Evolutionary conservation across 306 rosid genomes (phyloP).

Genomic region (Vigna unguiculata): DNA sequence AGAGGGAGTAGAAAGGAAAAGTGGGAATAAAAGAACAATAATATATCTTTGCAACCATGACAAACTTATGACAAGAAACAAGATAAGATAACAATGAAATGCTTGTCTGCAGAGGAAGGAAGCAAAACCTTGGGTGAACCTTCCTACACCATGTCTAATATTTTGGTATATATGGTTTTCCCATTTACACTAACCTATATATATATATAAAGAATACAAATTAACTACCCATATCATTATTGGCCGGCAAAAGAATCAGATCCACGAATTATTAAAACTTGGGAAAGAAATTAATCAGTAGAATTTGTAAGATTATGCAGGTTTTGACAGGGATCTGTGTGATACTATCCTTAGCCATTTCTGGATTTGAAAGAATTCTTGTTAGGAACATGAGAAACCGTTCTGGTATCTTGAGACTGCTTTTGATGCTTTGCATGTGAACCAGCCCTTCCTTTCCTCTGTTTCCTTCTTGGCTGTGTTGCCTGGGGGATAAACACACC

Average conservation of each 20-base stretch:
- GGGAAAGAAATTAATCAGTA: conserved; percentile 40
- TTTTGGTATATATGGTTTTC: conserved; percentile 46
- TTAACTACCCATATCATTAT: conserved; percentile 47
- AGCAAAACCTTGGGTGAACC: conserved; percentile 57
- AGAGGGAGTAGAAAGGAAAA: conserved; percentile 20
- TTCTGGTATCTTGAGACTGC: conserved; percentile 60
- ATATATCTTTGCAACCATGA: conserved; percentile 46
- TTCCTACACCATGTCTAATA: conserved; percentile 49
- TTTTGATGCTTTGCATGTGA: conserved; percentile 65
- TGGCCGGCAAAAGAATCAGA: conserved; percentile 60
- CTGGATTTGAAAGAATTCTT: conserved; percentile 55
- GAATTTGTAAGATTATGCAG: conserved; percentile 40
- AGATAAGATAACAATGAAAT: conserved; percentile 42
- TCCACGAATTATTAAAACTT: conserved; percentile 38
- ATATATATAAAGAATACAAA: conserved; percentile 39
- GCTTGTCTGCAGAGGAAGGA: conserved; percentile 49
- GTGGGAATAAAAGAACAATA: conserved; percentile 25
- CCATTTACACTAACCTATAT: conserved; percentile 60
- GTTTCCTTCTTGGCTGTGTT: conserved; percentile 73
- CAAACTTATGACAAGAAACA: conserved; percentile 53
- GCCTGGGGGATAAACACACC: conserved; percentile 94
- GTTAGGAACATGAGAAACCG: conserved; percentile 59
- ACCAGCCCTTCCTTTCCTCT: conserved; percentile 65
- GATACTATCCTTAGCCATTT: conserved; percentile 53
- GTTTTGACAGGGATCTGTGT: conserved; percentile 18